phyloP scores from a whole-genome alignment of 1,284 basidiomycete genomes.

The Vanrija sp. region DNA sequence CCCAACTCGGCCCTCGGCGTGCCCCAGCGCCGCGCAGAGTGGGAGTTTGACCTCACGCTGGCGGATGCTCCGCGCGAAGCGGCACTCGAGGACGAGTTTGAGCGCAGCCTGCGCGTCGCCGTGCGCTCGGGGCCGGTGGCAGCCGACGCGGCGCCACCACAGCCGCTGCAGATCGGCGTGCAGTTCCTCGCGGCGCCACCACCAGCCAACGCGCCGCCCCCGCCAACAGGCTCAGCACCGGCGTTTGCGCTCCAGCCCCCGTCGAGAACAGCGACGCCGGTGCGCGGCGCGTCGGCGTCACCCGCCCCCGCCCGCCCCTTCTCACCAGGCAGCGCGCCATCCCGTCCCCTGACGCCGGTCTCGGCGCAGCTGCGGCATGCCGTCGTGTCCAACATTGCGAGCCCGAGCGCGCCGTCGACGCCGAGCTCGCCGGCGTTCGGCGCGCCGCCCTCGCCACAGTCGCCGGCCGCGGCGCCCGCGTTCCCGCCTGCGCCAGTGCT shows the following conservation, averaged over 20 bases:
- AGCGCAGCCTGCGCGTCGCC: slow-evolving; percentile 22
- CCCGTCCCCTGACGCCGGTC: slow-evolving; percentile 37
- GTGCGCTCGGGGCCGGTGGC: slow-evolving; percentile 16
- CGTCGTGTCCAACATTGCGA: slow-evolving; percentile 15
- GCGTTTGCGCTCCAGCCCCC: slow-evolving; percentile 18
- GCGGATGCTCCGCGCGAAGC: slow-evolving; percentile 13
- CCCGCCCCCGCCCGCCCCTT: background rate
- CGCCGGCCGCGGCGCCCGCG: background rate
- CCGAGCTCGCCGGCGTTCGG: background rate
- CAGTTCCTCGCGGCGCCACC: slow-evolving; percentile 26
- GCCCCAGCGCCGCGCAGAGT: slow-evolving; percentile 6
- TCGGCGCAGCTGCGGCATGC: slow-evolving; percentile 36
- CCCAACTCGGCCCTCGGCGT: background rate
- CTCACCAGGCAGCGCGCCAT: slow-evolving; percentile 3
- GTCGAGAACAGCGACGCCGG: slow-evolving; percentile 8
- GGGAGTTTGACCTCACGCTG: slow-evolving; percentile 38
- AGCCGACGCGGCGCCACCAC: slow-evolving; percentile 4
- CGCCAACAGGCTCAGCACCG: background rate
- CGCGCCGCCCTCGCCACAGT: slow-evolving; percentile 3
- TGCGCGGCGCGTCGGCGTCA: background rate
- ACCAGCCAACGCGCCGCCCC: background rate
- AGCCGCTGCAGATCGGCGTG: slow-evolving; percentile 23
- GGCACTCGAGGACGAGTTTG: slow-evolving; percentile 24
- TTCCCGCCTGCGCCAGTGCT: slow-evolving; percentile 22
- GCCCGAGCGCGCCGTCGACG: slow-evolving; percentile 3